Conservation (phyloP, 2,329 filamentous ascomycete species). For the Fusarium bulbicola region DNA sequence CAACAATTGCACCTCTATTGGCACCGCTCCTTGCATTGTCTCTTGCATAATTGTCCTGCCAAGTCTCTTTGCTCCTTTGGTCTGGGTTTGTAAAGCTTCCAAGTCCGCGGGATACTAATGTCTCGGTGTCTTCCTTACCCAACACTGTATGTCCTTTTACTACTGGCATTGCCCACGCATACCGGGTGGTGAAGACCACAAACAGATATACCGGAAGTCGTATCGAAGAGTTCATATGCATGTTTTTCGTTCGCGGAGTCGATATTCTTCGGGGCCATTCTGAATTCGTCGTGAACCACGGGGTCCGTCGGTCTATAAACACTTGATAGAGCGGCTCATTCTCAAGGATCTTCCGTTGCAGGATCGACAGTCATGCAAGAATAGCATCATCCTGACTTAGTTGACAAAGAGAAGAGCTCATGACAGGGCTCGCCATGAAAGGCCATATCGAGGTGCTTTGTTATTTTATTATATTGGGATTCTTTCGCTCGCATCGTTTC, state of each 20-base stretch:
- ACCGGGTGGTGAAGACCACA: not conserved
- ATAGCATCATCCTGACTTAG: slow-evolving; percentile 11
- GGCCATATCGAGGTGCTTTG: not conserved
- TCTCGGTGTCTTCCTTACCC: slow-evolving; percentile 6
- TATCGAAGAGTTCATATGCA: slow-evolving; percentile 1
- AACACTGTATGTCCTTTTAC: not conserved
- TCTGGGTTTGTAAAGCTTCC: not conserved
- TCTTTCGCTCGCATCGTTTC: not conserved
- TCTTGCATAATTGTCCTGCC: not conserved
- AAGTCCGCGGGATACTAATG: not conserved
- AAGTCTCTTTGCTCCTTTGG: not conserved
- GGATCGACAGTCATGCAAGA: not conserved
- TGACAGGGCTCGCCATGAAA: not conserved
- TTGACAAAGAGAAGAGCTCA: slow-evolving; percentile 20
- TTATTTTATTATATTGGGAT: not conserved
- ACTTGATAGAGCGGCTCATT: not conserved
- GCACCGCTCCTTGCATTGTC: not conserved
- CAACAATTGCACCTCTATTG: slow-evolving; percentile 29
- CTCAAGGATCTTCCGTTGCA: not conserved
- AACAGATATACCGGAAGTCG: slow-evolving; percentile 11
- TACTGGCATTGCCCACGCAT: slow-evolving; percentile 19
- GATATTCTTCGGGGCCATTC: slow-evolving; percentile 5
- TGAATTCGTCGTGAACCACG: not conserved
- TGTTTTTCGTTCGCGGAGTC: slow-evolving; percentile 8
- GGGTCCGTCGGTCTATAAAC: not conserved